Conservation (phyloP, 768 basidiomycete genomes). For the Saitozyma sp. region DNA sequence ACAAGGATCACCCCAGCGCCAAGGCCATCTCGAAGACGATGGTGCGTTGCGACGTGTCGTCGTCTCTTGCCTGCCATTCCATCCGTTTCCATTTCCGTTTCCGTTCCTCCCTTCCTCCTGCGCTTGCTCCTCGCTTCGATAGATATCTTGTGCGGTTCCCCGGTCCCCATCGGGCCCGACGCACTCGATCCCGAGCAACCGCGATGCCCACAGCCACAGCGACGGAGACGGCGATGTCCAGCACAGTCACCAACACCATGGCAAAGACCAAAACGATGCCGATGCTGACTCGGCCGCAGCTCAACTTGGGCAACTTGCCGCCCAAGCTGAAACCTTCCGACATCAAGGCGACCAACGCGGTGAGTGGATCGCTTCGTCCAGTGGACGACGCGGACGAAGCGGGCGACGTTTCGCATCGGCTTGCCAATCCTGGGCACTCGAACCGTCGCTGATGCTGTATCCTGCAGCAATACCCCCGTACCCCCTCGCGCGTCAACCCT, state of each 20-base stretch:
- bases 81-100: not conserved
- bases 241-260: not conserved
- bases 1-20: conserved; percentile 37
- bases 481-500: conserved; percentile 54
- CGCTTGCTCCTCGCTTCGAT: no score
- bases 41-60: conserved; percentile 18
- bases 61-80: no score
- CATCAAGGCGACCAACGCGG: conserved; percentile 43
- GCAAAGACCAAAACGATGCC: not conserved
- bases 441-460: not conserved
- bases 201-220: no score
- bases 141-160: no score
- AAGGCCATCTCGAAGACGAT: conserved; percentile 47
- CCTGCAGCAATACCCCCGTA: conserved; percentile 48
- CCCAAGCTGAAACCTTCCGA: conserved; percentile 53
- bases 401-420: no score
- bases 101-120: no score
- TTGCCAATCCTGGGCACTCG: no score
- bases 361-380: conserved; percentile 13
- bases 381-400: not conserved
- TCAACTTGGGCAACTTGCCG: conserved; percentile 54
- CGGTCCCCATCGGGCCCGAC: no score
- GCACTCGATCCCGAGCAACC: no score
- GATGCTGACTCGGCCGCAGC: conserved; percentile 21
- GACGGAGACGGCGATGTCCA: no score